Conservation (phyloP, 768 basidiomycete species). For the Fomitopsis serialis region DNA sequence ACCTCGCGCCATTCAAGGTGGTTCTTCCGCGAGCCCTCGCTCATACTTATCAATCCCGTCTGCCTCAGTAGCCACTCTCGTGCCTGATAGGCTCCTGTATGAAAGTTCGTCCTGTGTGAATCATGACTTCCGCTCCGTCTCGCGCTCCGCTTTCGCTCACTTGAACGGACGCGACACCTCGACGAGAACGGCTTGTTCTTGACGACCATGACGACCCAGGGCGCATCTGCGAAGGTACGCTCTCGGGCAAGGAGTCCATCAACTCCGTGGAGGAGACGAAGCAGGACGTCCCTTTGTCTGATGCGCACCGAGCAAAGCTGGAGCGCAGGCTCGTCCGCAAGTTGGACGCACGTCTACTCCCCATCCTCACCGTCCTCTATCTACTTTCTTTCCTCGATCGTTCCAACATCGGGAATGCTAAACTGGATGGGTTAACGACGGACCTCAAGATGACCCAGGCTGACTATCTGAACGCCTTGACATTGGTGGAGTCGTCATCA, state of each 20-base stretch:
- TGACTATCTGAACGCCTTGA: conserved; percentile 63
- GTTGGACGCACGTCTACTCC: conserved; percentile 61
- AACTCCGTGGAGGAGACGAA: background rate
- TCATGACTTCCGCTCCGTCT: background rate
- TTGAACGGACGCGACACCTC: background rate
- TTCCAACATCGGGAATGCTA: conserved; percentile 65
- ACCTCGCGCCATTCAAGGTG: no score
- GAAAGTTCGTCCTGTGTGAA: background rate
- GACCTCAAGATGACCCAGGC: conserved; percentile 56
- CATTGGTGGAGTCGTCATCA: conserved; percentile 65
- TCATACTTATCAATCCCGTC: no score
- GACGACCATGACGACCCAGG: background rate
- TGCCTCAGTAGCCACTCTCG: no score
- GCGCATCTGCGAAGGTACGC: background rate
- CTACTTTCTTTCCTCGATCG: conserved; percentile 64
- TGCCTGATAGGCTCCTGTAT: no score
- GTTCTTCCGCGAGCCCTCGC: no score
- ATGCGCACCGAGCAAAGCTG: conserved; percentile 28
- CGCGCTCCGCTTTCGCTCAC: background rate
- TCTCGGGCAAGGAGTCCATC: background rate
- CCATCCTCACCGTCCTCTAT: conserved; percentile 69
- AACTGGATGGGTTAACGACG: conserved; percentile 30
- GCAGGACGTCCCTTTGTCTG: background rate
- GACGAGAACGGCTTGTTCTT: background rate
- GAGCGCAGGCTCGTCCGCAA: conserved; percentile 49